Percentiles rank a stretch among this genome's conserved stretches.
Evolutionary conservation across 257 asterid species (phyloP).

Genomic region (Solanum bulbocastanum): DNA sequence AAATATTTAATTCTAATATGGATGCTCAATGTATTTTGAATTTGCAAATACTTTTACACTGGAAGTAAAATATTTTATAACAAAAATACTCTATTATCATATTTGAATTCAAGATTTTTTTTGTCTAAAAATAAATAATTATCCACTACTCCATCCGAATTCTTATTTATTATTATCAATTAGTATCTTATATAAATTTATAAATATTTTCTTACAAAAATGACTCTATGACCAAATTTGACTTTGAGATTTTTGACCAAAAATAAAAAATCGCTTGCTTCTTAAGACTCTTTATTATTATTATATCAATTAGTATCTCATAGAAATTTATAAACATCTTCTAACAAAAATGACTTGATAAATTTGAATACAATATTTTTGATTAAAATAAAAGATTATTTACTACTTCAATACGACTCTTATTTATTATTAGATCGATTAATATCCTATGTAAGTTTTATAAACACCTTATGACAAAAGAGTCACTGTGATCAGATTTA

Average conservation of each 20-base stretch:
- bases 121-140: background rate
- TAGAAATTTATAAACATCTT: background rate
- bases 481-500: no score
- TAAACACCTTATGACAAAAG: background rate
- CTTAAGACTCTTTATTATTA: background rate
- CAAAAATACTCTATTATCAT: background rate
- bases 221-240: fast-evolving
- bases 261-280: background rate
- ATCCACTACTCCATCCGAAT: fast-evolving
- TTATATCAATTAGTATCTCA: background rate
- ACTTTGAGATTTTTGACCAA: no score
- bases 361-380: background rate
- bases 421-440: background rate
- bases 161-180: background rate
- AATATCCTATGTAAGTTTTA: background rate
- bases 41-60: background rate
- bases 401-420: background rate
- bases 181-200: background rate
- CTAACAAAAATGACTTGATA: no score
- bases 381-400: background rate
- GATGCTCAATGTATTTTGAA: no score
- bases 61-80: background rate
- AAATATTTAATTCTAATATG: no score
- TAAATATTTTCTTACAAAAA: no score
- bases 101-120: background rate